Conservation (phyloP, 176 grass and related monocot genomes). For the Eleusine coracana region DNA sequence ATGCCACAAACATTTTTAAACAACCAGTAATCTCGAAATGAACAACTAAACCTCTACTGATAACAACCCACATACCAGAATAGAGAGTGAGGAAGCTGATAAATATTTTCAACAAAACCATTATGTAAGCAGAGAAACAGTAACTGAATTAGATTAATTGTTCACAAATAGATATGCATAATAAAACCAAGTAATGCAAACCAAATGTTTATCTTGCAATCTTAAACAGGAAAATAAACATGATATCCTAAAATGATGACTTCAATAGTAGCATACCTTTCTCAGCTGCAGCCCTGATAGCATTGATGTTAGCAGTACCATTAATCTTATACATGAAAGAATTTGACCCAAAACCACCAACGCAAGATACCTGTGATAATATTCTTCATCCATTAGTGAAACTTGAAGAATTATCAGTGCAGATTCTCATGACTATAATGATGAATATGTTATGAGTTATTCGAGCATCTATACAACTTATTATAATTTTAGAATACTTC, state of each 20-base stretch:
- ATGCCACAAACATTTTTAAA: neutral
- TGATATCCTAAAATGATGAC: neutral
- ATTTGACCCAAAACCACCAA: conserved; percentile 94
- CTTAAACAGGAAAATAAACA: conserved; percentile 12
- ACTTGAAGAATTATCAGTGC: conserved; percentile 16
- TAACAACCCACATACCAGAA: neutral
- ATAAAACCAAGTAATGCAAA: neutral
- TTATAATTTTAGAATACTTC: neutral
- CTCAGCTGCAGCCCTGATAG: conserved; percentile 85
- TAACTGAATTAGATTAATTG: neutral
- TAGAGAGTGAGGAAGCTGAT: neutral
- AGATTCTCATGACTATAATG: neutral
- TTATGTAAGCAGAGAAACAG: neutral
- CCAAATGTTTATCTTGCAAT: neutral
- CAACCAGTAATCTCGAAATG: neutral
- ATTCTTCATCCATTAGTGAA: conserved; percentile 20
- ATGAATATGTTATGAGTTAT: neutral
- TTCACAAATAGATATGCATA: neutral
- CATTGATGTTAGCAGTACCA: conserved; percentile 94
- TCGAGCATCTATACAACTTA: neutral
- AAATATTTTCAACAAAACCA: neutral
- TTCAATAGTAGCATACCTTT: conserved; percentile 56
- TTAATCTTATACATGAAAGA: conserved; percentile 95
- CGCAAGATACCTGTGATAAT: conserved; percentile 80
- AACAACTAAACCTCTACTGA: neutral